A percentile compares a stretch with the other conserved stretches of the same genome.
Conservation (phyloP, 768 basidiomycete genomes). For the Tylopilus rubrobrunneus region DNA sequence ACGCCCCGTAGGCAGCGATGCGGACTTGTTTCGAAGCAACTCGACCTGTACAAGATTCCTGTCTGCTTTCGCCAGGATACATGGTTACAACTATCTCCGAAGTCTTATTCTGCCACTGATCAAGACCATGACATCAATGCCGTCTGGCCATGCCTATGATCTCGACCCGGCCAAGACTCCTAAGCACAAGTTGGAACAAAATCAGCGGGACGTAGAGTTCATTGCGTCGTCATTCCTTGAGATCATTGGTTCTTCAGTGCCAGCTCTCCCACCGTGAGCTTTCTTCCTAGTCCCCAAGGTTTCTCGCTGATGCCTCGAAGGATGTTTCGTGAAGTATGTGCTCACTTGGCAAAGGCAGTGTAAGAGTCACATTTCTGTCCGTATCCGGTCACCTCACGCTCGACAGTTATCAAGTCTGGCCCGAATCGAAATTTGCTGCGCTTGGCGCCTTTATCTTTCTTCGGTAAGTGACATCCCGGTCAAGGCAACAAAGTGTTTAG, state of each 20-base stretch:
- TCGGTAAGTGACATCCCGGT: conserved; percentile 41
- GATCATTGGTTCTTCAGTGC: conserved; percentile 67
- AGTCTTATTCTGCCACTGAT: conserved; percentile 74
- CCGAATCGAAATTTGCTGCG: conserved; percentile 75
- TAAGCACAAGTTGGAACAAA: conserved; percentile 61
- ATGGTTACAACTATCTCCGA: conserved; percentile 90
- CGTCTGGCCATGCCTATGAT: conserved; percentile 71
- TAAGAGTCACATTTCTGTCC: conserved; percentile 36
- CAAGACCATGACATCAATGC: conserved; percentile 67
- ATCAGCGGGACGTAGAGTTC: conserved; percentile 65
- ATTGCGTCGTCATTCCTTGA: conserved; percentile 74
- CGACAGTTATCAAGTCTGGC: conserved; percentile 62
- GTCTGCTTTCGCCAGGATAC: conserved; percentile 81
- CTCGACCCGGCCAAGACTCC: conserved; percentile 64
- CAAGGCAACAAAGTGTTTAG: not conserved
- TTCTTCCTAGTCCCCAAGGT: not conserved
- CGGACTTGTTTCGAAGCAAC: conserved; percentile 83
- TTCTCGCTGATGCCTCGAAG: conserved; percentile 35
- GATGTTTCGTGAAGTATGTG: conserved; percentile 83
- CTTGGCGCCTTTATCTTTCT: conserved; percentile 91
- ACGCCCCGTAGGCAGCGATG: conserved; percentile 60
- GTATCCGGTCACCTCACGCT: conserved; percentile 12
- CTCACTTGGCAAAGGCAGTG: conserved; percentile 77
- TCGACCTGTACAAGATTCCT: conserved; percentile 84
- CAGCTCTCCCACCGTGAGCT: conserved; percentile 70